These are phyloP conservation scores for Lachnellula willkommii DNA, from an alignment of 2,329 filamentous ascomycete species.

Conservation along the genomic window DNA sequence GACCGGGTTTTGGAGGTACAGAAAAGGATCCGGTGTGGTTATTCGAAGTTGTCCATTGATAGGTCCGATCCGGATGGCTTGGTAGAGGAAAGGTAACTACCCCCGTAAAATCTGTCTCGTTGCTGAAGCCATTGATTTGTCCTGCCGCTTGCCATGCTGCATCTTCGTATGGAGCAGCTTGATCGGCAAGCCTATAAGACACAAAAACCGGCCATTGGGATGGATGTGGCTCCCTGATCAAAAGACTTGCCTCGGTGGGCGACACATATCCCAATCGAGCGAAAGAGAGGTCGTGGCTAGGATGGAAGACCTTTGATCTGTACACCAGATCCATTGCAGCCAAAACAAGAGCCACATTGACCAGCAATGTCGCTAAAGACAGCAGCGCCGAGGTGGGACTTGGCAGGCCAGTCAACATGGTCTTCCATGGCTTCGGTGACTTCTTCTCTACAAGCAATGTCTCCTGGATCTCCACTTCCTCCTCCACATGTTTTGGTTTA, in stretches of 20 bases:
- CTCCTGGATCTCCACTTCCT: slow-evolving; percentile 58
- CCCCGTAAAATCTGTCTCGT: slow-evolving; percentile 78
- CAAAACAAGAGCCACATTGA: slow-evolving; percentile 65
- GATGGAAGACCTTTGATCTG: slow-evolving; percentile 63
- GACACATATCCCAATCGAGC: slow-evolving; percentile 85
- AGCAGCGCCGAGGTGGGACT: slow-evolving; percentile 62
- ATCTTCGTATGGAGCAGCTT: slow-evolving; percentile 48
- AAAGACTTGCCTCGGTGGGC: slow-evolving; percentile 68
- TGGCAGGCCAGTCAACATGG: slow-evolving; percentile 71
- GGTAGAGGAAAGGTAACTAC: slow-evolving; percentile 59
- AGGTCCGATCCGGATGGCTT: slow-evolving; percentile 65
- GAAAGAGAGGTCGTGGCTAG: slow-evolving; percentile 73
- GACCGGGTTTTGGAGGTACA: slow-evolving; percentile 66
- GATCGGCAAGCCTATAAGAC: slow-evolving; percentile 55
- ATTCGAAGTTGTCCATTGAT: slow-evolving; percentile 82
- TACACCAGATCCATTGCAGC: slow-evolving; percentile 75
- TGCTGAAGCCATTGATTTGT: slow-evolving; percentile 58
- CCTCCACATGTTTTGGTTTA: slow-evolving; percentile 36
- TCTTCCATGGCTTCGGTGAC: slow-evolving; percentile 51
- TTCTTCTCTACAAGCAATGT: slow-evolving; percentile 55
- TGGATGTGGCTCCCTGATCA: slow-evolving; percentile 79
- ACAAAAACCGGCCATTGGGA: slow-evolving; percentile 69
- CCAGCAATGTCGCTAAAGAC: slow-evolving; percentile 61
- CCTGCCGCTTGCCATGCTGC: slow-evolving; percentile 63
- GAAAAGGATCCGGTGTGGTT: slow-evolving; percentile 79